Evolutionary conservation across 2,329 filamentous ascomycete species (phyloP).

Genomic region (Thelonectria discophora): DNA sequence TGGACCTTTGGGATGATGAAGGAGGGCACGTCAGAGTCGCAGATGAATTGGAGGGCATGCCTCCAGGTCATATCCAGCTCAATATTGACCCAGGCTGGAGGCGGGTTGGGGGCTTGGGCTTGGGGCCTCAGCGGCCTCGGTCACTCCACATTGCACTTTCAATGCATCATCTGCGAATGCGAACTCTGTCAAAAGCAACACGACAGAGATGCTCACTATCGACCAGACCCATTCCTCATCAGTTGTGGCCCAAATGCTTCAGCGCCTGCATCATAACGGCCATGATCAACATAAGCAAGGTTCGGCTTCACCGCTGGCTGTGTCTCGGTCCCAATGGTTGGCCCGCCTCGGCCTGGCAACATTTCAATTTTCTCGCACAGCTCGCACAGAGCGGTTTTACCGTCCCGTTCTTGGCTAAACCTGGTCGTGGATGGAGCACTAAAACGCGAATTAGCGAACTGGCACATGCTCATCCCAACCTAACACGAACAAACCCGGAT

Average conservation of each 20-base stretch:
- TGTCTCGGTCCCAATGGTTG: conserved; percentile 26
- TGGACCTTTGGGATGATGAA: conserved; percentile 29
- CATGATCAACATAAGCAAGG: conserved; percentile 27
- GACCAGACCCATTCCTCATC: conserved; percentile 22
- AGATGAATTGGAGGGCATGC: conserved; percentile 14
- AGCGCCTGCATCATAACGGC: conserved; percentile 17
- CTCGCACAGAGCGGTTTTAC: neutral
- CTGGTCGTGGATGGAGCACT: neutral
- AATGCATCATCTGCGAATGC: conserved; percentile 22
- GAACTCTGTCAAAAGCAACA: conserved; percentile 29
- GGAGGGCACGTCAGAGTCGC: conserved; percentile 22
- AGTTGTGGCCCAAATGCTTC: conserved; percentile 14
- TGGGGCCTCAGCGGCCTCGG: conserved; percentile 29
- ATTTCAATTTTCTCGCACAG: conserved; percentile 6
- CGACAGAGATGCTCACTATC: conserved; percentile 13
- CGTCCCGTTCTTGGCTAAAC: neutral
- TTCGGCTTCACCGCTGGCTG: conserved; percentile 19
- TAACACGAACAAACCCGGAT: conserved; percentile 21
- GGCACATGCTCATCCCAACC: conserved; percentile 19
- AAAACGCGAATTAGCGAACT: conserved; percentile 5
- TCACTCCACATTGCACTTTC: conserved; percentile 19
- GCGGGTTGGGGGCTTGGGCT: conserved; percentile 12
- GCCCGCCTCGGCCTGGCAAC: conserved; percentile 20
- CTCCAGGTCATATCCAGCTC: conserved; percentile 8
- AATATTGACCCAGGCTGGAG: conserved; percentile 3